Percentiles rank a stretch among this genome's conserved stretches.
These are phyloP conservation scores for Graphilbum sp. DNA, from an alignment of 2,329 filamentous ascomycete genomes.

Conservation along the genomic window DNA sequence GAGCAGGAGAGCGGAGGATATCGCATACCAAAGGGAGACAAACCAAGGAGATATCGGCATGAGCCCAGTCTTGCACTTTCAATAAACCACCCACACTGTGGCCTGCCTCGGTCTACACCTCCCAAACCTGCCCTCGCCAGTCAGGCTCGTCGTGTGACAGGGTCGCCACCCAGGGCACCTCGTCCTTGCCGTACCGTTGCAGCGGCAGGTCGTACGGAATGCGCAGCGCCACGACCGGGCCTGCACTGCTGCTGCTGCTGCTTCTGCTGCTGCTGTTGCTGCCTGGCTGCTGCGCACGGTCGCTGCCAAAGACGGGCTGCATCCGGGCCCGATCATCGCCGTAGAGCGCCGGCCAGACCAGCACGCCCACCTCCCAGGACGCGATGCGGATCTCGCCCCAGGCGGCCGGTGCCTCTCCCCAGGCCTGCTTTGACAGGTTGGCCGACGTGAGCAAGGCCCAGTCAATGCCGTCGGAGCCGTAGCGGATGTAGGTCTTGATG, in stretches of 20 bases:
- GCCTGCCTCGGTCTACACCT: background rate
- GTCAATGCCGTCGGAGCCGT: slow-evolving; percentile 39
- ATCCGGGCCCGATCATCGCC: slow-evolving; percentile 37
- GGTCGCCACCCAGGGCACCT: slow-evolving; percentile 65
- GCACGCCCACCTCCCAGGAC: slow-evolving; percentile 70
- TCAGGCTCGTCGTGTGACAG: slow-evolving; percentile 43
- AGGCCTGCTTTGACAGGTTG: slow-evolving; percentile 81
- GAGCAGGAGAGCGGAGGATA: no score
- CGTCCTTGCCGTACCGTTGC: slow-evolving; percentile 41
- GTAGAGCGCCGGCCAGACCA: slow-evolving; percentile 59
- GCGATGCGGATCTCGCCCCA: slow-evolving; percentile 51
- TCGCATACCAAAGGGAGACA: no score
- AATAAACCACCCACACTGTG: no score
- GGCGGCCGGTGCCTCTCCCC: slow-evolving; percentile 49
- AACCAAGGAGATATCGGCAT: no score
- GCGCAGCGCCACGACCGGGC: slow-evolving; percentile 46
- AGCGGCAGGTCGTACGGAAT: slow-evolving; percentile 75
- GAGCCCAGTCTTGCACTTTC: no score
- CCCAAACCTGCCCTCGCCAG: slow-evolving; percentile 32
- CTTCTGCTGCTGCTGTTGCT: background rate
- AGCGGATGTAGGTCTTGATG: slow-evolving; percentile 72
- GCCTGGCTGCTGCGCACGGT: slow-evolving; percentile 25
- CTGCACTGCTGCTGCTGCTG: background rate
- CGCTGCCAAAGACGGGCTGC: slow-evolving; percentile 50
- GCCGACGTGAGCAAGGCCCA: slow-evolving; percentile 84